Conservation (phyloP, 148 eudicot species). For the Hydrangea macrophylla region DNA sequence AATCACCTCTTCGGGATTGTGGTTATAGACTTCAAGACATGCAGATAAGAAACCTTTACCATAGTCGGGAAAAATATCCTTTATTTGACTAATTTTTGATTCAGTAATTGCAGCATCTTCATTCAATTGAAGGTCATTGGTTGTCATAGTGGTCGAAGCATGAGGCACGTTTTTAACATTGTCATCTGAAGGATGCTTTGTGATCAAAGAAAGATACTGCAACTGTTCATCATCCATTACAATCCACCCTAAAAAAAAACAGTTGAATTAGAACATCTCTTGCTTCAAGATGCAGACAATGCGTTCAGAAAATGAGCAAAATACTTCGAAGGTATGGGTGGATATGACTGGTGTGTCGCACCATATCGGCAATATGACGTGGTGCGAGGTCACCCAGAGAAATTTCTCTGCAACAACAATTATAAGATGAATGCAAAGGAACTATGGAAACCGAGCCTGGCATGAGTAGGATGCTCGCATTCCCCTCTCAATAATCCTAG, state of each 20-base stretch:
- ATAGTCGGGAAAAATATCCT: conserved; percentile 86
- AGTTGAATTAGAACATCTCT: conserved; percentile 13
- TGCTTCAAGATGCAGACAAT: neutral
- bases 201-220: conserved; percentile 52
- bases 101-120: conserved; percentile 70
- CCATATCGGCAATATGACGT: neutral
- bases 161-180: conserved; percentile 18
- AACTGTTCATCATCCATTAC: conserved; percentile 67
- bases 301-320: neutral
- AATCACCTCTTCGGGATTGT: conserved; percentile 86
- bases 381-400: neutral
- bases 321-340: neutral
- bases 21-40: conserved; percentile 87
- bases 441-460: neutral
- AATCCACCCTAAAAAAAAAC: conserved; percentile 69
- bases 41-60: conserved; percentile 86
- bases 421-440: neutral
- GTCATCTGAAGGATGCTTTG: conserved; percentile 36
- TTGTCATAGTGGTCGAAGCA: conserved; percentile 27
- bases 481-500: neutral
- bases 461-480: neutral
- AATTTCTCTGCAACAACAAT: neutral
- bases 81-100: conserved; percentile 91
- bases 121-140: conserved; percentile 36
- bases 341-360: no score